A percentile compares a stretch with the other conserved stretches of the same genome.
Conservation (phyloP, 2,329 filamentous ascomycete genomes). For the Arthroderma sp. region DNA sequence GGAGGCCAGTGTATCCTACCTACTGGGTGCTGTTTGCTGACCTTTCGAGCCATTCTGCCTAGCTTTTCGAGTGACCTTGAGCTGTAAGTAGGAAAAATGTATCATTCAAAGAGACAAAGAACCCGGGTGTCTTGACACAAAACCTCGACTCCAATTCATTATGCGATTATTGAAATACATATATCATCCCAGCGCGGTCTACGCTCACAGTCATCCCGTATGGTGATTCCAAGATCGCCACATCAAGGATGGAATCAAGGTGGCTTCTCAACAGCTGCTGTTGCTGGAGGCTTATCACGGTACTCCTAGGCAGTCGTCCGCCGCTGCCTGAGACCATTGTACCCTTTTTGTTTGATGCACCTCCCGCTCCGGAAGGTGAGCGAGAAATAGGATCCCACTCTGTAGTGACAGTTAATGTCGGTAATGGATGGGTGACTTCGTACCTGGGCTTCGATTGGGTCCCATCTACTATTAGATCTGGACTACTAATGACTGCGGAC, state of each 20-base stretch:
- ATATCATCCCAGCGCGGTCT: slow-evolving; percentile 78
- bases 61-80: too few relatives aligned
- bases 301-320: slow-evolving; percentile 52
- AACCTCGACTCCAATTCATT: too few relatives aligned
- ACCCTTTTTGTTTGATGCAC: slow-evolving; percentile 17
- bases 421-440: slow-evolving; percentile 47
- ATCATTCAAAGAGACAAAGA: too few relatives aligned
- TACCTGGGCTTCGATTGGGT: slow-evolving; percentile 51
- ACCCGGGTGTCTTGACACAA: too few relatives aligned
- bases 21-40: too few relatives aligned
- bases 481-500: slow-evolving; percentile 68
- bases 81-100: too few relatives aligned
- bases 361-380: slow-evolving; percentile 15
- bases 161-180: slow-evolving; percentile 52
- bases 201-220: slow-evolving; percentile 89
- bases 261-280: slow-evolving; percentile 76
- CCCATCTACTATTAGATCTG: slow-evolving; percentile 51
- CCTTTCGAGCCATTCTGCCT: too few relatives aligned
- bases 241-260: slow-evolving; percentile 74
- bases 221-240: slow-evolving; percentile 75
- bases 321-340: slow-evolving; percentile 24
- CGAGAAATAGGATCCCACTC: slow-evolving; percentile 43
- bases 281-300: slow-evolving; percentile 77
- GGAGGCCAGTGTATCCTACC: too few relatives aligned
- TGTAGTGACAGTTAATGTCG: slow-evolving; percentile 51